Evolutionary conservation across 257 asterid species (phyloP), one percentile per base, ranked within the genome.

Genomic region (Eustoma russellianum): DNA sequence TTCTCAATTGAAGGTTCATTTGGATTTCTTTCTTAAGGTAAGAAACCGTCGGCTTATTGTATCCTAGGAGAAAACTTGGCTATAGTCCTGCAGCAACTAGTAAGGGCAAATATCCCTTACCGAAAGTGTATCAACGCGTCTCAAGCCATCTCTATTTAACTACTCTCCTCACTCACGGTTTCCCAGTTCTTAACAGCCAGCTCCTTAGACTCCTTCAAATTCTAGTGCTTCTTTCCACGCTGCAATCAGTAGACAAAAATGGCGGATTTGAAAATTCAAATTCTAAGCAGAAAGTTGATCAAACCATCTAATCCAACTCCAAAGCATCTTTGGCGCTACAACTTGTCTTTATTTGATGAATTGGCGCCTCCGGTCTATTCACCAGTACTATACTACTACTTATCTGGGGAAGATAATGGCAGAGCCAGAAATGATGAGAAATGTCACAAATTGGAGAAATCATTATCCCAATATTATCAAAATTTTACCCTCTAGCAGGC

Each of bases 251-350:
- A 17, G 1, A 5, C 19, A 1, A 15, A 17, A 33, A 62, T 54
- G 46, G 11, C 55, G 17, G 13, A 13, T 41, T 41, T 67, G 59
- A 43, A 33, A 19, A 51, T 67, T 11, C 33, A 60, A 35, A 40
- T 61, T 49, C 5, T 67, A 45, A 60, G 52, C 28, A 43, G 46
- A 38, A 67, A 67, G 59, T 17, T 61, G 14, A 54, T 63, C 41
- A 69, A 63, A 48, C 74, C 74, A 15, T 58, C 63, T 17, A 38
- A 40, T 48, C 66, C 66, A 53, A 60, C 71, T 50, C 62, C 71
- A 8, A 0, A 30, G 11, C 53, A 61, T 33, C 72, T 67, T 43
- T 28, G 14, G 35, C 43, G 46, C 52, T 46, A 41, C 51, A 41
- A 41, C n/a, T 28, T 67, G 13, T 61, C 72, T 1, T 1, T 61